These are phyloP conservation scores for Trametes meyenii DNA, from an alignment of 768 basidiomycete species.

Conservation along the genomic window DNA sequence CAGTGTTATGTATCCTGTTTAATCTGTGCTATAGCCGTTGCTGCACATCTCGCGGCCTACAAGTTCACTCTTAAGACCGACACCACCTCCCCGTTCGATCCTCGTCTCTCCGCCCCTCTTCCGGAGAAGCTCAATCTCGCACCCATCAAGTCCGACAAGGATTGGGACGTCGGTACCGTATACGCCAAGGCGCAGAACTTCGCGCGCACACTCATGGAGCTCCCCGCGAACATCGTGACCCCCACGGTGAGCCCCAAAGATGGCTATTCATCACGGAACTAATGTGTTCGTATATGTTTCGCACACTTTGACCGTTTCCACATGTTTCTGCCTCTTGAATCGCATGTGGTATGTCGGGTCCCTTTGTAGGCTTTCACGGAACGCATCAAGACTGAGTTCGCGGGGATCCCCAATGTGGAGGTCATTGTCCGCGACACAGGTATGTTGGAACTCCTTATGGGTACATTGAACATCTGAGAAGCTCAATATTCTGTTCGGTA, in stretches of 20 bases:
- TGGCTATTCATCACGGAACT: not conserved
- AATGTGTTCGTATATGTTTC: not conserved
- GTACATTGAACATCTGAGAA: no score
- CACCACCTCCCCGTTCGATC: constrained; percentile 66
- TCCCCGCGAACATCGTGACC: constrained; percentile 85
- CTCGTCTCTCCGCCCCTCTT: constrained; percentile 53
- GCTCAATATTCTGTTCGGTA: constrained; percentile 28
- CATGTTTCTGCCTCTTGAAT: not conserved
- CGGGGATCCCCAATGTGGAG: constrained; percentile 66
- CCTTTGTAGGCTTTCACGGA: constrained; percentile 64
- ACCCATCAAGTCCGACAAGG: constrained; percentile 48
- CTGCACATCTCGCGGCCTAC: constrained; percentile 73
- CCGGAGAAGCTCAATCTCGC: constrained; percentile 53
- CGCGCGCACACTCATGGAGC: constrained; percentile 83
- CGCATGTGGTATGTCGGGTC: constrained; percentile 2
- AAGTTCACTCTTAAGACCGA: constrained; percentile 80
- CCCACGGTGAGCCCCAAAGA: constrained; percentile 57
- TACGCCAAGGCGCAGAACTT: constrained; percentile 82
- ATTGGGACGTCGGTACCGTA: constrained; percentile 73
- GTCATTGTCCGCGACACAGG: constrained; percentile 76
- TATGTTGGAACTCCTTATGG: constrained; percentile 31
- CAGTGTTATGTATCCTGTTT: constrained; percentile 1
- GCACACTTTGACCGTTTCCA: not conserved
- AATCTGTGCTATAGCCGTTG: constrained; percentile 58
- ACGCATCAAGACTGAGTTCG: constrained; percentile 67